Evolutionary conservation across 129 eudicot species (phyloP).

Genomic region (Pseudognaphalium luteoalbum): DNA sequence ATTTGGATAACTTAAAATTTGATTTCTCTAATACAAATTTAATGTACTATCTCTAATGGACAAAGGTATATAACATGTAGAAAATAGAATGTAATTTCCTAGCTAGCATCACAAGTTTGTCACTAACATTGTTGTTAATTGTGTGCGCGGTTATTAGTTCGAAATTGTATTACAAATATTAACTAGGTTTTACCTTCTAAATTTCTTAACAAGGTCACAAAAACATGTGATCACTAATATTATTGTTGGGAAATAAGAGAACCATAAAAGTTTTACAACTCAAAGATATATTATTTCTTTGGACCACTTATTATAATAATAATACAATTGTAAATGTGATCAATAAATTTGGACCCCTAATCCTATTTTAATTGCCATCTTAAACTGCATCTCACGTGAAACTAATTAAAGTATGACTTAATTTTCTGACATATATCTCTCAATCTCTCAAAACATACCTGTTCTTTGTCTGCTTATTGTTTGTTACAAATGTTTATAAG

Average conservation of each 20-base stretch:
- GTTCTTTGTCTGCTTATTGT: conserved; percentile 54
- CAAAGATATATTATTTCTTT: not conserved
- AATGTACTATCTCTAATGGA: not conserved
- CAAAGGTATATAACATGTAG: not conserved
- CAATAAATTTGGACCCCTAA: conserved; percentile 21
- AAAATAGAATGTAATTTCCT: no score
- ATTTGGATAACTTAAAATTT: not conserved
- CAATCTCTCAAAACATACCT: conserved; percentile 34
- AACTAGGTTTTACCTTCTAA: not conserved
- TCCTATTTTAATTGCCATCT: conserved; percentile 26
- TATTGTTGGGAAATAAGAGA: not conserved
- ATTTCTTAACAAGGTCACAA: not conserved
- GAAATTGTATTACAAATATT: not conserved
- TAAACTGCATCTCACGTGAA: conserved; percentile 27
- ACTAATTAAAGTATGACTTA: conserved; percentile 25
- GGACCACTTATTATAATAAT: conserved; percentile 19
- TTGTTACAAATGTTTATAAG: conserved; percentile 1
- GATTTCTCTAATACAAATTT: not conserved
- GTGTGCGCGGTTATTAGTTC: not conserved
- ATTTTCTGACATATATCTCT: conserved; percentile 17
- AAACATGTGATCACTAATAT: not conserved
- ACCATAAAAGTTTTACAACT: conserved; percentile 1
- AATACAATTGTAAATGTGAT: conserved; percentile 23
- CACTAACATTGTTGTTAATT: no score
- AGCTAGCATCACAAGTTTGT: no score